Evolutionary conservation across 208 protist genomes (phyloP).

Genomic region (Leptomonas pyrrhocoris): DNA sequence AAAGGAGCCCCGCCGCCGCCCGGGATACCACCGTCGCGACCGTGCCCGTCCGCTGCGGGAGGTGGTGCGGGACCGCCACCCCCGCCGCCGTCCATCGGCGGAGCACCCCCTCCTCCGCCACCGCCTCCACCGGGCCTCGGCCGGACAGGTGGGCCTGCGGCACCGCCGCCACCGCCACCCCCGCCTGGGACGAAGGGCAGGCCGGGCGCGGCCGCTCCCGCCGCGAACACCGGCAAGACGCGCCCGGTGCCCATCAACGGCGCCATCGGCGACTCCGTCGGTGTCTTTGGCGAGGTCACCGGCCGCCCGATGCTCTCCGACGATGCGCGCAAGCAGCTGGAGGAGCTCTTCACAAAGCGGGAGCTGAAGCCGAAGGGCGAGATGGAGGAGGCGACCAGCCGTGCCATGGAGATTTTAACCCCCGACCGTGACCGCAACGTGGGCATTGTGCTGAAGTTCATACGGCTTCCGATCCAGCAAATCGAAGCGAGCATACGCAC

Average conservation of each 20-base stretch:
- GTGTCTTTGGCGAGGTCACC: slow-evolving; percentile 35
- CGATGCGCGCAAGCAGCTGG: slow-evolving; percentile 16
- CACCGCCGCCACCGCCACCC: slow-evolving; percentile 6
- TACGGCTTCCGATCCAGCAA: slow-evolving; percentile 72
- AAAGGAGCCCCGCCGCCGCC: slow-evolving; percentile 6
- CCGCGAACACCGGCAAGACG: slow-evolving; percentile 32
- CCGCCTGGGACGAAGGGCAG: slow-evolving; percentile 17
- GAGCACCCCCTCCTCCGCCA: slow-evolving; percentile 4
- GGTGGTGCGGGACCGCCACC: neutral
- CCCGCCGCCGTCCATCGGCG: slow-evolving; percentile 2
- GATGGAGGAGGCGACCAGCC: slow-evolving; percentile 21
- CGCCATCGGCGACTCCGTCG: slow-evolving; percentile 33
- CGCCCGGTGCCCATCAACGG: slow-evolving; percentile 64
- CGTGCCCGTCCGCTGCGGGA: neutral
- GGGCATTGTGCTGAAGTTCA: slow-evolving; percentile 75
- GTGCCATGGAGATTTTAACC: slow-evolving; percentile 51
- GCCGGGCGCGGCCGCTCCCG: slow-evolving; percentile 14
- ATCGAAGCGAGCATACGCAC: slow-evolving; percentile 74
- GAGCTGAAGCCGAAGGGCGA: slow-evolving; percentile 32
- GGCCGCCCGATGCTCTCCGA: slow-evolving; percentile 13
- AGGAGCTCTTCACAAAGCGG: slow-evolving; percentile 37
- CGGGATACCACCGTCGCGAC: slow-evolving; percentile 1
- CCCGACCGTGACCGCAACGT: slow-evolving; percentile 73
- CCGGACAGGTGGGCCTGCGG: neutral
- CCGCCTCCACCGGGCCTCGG: slow-evolving; percentile 19